Evolutionary conservation across 805 yeast genomes (phyloP).

Genomic region (Nakazawaea wickerhamii): DNA sequence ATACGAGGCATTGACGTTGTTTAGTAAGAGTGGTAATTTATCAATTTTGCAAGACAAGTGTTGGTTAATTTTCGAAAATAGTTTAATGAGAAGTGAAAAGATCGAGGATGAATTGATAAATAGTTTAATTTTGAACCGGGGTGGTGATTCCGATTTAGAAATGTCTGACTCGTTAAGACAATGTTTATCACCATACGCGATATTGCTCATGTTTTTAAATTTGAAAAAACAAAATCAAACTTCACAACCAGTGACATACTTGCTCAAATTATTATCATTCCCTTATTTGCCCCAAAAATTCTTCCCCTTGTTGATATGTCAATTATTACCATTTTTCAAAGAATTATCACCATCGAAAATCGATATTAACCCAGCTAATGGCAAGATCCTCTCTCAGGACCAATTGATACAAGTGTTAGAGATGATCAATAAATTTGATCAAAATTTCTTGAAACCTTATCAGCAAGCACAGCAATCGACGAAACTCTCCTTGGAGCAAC

Average conservation of each 20-base stretch:
- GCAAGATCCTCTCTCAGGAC: constrained; percentile 17
- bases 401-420: constrained; percentile 20
- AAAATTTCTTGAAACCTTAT: constrained; percentile 8
- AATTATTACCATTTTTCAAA: constrained; percentile 37
- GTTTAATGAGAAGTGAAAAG: constrained; percentile 46
- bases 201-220: constrained; percentile 45
- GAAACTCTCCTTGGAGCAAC: constrained; percentile 5
- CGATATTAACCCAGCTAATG: not conserved
- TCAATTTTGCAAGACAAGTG: constrained; percentile 42
- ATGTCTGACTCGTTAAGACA: constrained; percentile 59
- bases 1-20: constrained; percentile 59
- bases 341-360: constrained; percentile 15
- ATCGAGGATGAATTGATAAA: constrained; percentile 53
- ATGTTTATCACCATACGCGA: constrained; percentile 67
- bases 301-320: constrained; percentile 43
- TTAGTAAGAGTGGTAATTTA: constrained; percentile 57
- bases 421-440: constrained; percentile 21
- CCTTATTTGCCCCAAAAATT: constrained; percentile 49
- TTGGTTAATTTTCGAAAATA: constrained; percentile 60
- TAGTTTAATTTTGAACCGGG: constrained; percentile 33
- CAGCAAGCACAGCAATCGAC: not conserved
- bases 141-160: constrained; percentile 26
- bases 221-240: constrained; percentile 24
- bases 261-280: constrained; percentile 40
- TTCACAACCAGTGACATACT: constrained; percentile 23